Percentiles rank a stretch among this genome's conserved stretches.
Conservation (phyloP, 2,329 filamentous ascomycete genomes). For the Cryphonectria radicalis region DNA sequence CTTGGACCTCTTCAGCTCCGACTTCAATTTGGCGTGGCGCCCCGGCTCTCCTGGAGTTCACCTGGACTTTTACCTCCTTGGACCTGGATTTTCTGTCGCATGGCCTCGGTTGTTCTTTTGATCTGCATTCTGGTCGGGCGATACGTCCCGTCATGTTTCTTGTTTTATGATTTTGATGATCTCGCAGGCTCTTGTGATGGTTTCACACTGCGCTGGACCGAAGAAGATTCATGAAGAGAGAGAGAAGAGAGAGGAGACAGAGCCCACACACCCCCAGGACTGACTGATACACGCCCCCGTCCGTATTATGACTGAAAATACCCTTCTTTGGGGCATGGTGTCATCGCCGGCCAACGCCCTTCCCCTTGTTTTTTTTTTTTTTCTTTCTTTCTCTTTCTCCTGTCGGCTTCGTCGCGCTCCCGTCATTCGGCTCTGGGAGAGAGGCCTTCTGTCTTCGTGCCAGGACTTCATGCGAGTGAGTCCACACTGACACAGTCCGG, state of each 20-base stretch:
- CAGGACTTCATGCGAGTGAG: not conserved
- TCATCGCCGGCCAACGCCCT: not conserved
- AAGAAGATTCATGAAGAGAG: slow-evolving; percentile 29
- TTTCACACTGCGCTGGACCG: slow-evolving; percentile 31
- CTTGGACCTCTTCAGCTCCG: slow-evolving; percentile 9
- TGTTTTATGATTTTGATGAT: slow-evolving; percentile 23
- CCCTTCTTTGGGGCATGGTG: not conserved
- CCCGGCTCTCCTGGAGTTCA: slow-evolving; percentile 17
- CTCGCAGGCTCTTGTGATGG: slow-evolving; percentile 14
- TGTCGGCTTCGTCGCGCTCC: not conserved
- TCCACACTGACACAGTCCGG: not conserved
- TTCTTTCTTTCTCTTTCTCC: not conserved
- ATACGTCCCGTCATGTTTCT: slow-evolving; percentile 2
- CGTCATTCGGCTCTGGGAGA: not conserved
- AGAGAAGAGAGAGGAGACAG: not conserved
- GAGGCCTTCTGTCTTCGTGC: not conserved
- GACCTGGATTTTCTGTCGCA: slow-evolving; percentile 25
- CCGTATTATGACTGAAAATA: not conserved
- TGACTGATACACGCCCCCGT: not conserved
- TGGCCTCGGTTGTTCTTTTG: slow-evolving; percentile 18
- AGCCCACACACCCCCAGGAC: not conserved
- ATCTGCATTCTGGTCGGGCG: slow-evolving; percentile 17
- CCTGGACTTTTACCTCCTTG: slow-evolving; percentile 15
- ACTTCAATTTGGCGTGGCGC: slow-evolving; percentile 24
- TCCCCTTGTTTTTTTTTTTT: not conserved